Percentiles rank a stretch among this genome's conserved stretches.
Evolutionary conservation across 2,329 filamentous ascomycete genomes (phyloP).

Genomic region (Tolypocladium cylindrosporum): DNA sequence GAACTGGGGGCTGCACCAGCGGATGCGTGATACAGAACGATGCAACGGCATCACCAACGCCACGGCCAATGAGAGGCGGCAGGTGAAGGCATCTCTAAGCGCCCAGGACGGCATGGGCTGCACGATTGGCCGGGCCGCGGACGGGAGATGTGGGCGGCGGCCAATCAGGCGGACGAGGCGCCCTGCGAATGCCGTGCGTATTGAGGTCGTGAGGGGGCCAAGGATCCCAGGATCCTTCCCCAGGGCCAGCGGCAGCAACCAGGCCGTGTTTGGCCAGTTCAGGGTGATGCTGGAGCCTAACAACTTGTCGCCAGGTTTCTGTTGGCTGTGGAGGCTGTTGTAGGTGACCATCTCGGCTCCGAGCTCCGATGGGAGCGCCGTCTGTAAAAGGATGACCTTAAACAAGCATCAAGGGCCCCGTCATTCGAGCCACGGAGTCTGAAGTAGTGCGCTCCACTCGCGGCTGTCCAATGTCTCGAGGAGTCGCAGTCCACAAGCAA

Average conservation of each 20-base stretch:
- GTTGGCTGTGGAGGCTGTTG: not conserved
- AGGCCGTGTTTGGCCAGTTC: not conserved
- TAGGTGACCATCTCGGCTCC: not conserved
- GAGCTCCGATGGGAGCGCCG: not conserved
- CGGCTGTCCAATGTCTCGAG: too few species aligned
- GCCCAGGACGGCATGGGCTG: conserved; percentile 15
- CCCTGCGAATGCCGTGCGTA: not conserved
- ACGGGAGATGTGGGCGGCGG: conserved; percentile 6
- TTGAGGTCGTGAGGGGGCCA: not conserved
- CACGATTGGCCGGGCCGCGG: conserved; percentile 15
- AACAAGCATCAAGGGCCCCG: not conserved
- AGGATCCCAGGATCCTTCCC: not conserved
- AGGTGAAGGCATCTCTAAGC: conserved; percentile 17
- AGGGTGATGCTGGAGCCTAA: not conserved
- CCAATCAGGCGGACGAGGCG: conserved; percentile 12
- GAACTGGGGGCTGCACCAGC: not conserved
- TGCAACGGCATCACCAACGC: conserved; percentile 3
- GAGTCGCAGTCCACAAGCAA: too few species aligned
- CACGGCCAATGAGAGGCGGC: conserved; percentile 16
- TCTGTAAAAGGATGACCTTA: not conserved
- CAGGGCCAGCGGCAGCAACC: not conserved
- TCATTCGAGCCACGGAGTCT: too few species aligned
- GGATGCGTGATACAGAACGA: conserved; percentile 4
- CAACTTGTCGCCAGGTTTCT: not conserved
- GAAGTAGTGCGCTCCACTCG: too few species aligned